phyloP scores from a whole-genome alignment of 78 protist species.

The Ministeria vibrans region DNA sequence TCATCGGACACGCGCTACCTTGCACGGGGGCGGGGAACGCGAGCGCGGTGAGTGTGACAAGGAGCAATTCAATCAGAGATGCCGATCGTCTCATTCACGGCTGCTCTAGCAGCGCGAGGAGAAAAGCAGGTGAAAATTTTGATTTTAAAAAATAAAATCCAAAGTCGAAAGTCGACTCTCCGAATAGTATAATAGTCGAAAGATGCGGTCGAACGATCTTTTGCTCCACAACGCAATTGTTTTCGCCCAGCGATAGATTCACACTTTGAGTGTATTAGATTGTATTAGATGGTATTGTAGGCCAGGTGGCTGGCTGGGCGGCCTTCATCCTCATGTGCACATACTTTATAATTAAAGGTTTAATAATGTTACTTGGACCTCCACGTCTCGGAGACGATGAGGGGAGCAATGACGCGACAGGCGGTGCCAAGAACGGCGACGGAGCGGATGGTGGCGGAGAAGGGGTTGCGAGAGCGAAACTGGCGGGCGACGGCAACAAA shows the following conservation, averaged over 20 bases:
- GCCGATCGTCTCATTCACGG: no score
- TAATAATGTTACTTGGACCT: not conserved
- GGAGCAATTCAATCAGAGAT: no score
- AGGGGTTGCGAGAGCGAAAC: not conserved
- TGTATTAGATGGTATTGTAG: not conserved
- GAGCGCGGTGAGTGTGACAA: no score
- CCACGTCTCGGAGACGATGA: not conserved
- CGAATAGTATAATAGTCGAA: not conserved
- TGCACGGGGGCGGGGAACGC: no score
- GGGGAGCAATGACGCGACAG: constrained; percentile 9
- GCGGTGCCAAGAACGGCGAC: not conserved
- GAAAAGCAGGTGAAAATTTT: not conserved
- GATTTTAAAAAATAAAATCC: not conserved
- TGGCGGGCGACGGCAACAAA: constrained; percentile 1
- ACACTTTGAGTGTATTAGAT: no score
- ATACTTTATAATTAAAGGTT: not conserved
- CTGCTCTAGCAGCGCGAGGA: no score
- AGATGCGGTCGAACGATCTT: no score
- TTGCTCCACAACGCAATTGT: not conserved
- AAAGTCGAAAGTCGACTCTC: not conserved
- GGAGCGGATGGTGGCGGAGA: not conserved
- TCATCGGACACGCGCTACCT: no score
- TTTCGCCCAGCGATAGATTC: no score
- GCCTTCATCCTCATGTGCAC: no score
- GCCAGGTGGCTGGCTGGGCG: not conserved